Evolutionary conservation across 306 rosid genomes (phyloP).

Genomic region (Cucumis hystrix): DNA sequence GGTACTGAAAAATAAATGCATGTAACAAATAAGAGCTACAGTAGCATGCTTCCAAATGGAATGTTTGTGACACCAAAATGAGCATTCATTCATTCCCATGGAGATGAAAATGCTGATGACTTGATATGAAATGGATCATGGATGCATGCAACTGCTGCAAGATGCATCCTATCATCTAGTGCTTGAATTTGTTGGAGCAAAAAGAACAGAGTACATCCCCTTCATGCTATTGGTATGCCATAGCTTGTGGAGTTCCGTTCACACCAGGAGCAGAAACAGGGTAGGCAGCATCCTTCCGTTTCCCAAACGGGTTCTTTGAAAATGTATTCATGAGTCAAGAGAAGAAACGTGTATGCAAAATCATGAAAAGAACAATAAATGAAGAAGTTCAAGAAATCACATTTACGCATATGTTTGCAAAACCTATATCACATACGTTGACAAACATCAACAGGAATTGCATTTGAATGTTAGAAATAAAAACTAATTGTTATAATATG

Average conservation of each 20-base stretch:
- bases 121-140: conserved; percentile 97
- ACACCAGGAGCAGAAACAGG: conserved; percentile 34
- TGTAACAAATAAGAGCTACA: conserved; percentile 29
- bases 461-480: background rate
- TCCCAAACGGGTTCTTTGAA: conserved; percentile 95
- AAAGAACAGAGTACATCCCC: conserved; percentile 97
- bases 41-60: conserved; percentile 62
- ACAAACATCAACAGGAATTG: background rate
- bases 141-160: conserved; percentile 97
- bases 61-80: conserved; percentile 80
- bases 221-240: conserved; percentile 82
- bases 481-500: background rate
- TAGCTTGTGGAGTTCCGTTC: conserved; percentile 59
- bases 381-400: background rate
- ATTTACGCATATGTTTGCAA: background rate
- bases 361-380: conserved; percentile 1
- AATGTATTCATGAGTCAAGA: conserved; percentile 56
- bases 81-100: conserved; percentile 58
- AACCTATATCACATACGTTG: background rate
- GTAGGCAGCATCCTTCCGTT: conserved; percentile 61
- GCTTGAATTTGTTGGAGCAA: conserved; percentile 57
- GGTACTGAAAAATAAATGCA: conserved; percentile 66
- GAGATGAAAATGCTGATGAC: conserved; percentile 91
- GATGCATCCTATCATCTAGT: conserved; percentile 94
- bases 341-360: conserved; percentile 14